Percentiles rank a stretch among this genome's conserved stretches.
Conservation (phyloP, 305 asterid species). For the Vinca major region DNA sequence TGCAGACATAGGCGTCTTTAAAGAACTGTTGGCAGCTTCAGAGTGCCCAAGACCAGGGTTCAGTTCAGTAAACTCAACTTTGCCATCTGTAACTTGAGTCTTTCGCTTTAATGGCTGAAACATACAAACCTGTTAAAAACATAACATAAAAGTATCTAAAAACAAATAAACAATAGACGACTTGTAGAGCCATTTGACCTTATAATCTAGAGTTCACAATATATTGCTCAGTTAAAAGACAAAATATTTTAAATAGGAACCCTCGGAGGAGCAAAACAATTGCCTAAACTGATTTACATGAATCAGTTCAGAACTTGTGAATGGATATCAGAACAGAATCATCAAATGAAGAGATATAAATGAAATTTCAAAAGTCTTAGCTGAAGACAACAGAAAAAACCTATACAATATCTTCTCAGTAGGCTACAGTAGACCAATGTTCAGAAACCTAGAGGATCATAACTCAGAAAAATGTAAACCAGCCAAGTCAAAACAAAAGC, state of each 20-base stretch:
- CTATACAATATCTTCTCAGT: neutral
- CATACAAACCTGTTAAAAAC: conserved; percentile 10
- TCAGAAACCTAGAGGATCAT: neutral
- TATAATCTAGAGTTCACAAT: neutral
- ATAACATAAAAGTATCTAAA: conserved; percentile 3
- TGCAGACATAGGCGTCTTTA: conserved; percentile 58
- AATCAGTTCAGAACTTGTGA: neutral
- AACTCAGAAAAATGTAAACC: neutral
- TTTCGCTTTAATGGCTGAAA: conserved; percentile 70
- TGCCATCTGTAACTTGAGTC: conserved; percentile 36
- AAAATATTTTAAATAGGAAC: neutral
- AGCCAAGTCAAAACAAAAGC: neutral
- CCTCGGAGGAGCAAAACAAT: neutral
- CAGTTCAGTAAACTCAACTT: conserved; percentile 39
- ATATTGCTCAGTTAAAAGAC: neutral
- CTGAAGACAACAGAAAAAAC: neutral
- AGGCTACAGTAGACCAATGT: neutral
- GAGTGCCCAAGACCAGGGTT: conserved; percentile 34
- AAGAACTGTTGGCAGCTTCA: conserved; percentile 25
- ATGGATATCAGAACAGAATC: neutral
- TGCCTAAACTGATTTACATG: neutral
- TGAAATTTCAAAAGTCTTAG: neutral
- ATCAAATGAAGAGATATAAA: neutral
- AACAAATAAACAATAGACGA: neutral
- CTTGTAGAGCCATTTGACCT: neutral